Conservation (phyloP, 2,329 filamentous ascomycete species). For the Reticulascus tulasneorum region DNA sequence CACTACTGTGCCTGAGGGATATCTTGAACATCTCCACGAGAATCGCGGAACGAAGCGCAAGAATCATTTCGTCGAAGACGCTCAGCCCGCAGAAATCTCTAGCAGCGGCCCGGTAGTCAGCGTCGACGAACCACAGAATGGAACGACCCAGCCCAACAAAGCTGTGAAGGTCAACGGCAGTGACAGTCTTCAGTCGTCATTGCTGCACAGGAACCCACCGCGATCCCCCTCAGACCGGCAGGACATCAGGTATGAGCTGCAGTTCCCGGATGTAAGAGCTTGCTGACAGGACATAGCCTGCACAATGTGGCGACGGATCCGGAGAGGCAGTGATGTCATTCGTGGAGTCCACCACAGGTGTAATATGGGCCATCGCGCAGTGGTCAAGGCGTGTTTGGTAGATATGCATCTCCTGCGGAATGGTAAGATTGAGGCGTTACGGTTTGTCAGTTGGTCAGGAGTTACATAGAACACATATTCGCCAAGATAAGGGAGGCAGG, state of each 20-base stretch:
- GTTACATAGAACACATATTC: too few species aligned
- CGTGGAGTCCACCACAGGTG: too few species aligned
- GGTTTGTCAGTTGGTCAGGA: too few species aligned
- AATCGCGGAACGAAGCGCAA: constrained; percentile 63
- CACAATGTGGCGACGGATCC: constrained; percentile 6
- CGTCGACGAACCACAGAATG: neutral
- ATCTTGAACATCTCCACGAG: constrained; percentile 76
- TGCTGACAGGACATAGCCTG: constrained; percentile 2
- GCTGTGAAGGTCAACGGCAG: constrained; percentile 4
- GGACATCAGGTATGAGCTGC: constrained; percentile 3
- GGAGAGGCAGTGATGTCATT: too few species aligned
- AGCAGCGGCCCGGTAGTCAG: constrained; percentile 5
- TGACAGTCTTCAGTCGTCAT: constrained; percentile 1
- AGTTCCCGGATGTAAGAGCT: neutral
- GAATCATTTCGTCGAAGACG: neutral
- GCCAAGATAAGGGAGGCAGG: too few species aligned
- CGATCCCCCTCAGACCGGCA: constrained; percentile 1
- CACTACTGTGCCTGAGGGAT: constrained; percentile 72
- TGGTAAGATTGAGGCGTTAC: too few species aligned
- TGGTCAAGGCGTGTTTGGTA: too few species aligned
- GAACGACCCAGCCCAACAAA: too few species aligned
- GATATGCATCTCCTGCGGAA: too few species aligned
- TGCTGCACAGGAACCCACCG: constrained; percentile 1
- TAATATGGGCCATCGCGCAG: too few species aligned
- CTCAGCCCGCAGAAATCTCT: too few species aligned